phyloP scores from a whole-genome alignment of 805 yeast genomes.

The Millerago galiae region DNA sequence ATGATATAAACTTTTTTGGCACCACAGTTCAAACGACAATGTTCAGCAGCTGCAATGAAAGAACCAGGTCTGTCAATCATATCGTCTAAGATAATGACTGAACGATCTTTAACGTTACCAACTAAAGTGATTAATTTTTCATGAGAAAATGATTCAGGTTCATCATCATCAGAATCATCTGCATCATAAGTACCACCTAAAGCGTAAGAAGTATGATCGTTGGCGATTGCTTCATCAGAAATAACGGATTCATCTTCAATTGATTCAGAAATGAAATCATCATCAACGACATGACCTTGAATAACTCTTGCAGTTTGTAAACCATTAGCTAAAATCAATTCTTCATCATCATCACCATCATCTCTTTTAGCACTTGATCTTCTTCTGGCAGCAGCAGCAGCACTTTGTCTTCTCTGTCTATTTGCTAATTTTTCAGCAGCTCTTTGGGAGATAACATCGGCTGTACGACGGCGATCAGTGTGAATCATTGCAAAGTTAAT shows the following conservation, averaged over 20 bases:
- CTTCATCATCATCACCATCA: constrained; percentile 50
- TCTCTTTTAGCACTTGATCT: constrained; percentile 40
- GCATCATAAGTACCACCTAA: constrained; percentile 80
- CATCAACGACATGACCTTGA: constrained; percentile 95
- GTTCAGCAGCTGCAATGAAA: constrained; percentile 97
- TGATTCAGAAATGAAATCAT: constrained; percentile 47
- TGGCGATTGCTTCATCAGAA: constrained; percentile 22
- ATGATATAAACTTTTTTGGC: constrained; percentile 85
- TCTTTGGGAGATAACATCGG: constrained; percentile 47
- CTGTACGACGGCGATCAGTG: constrained; percentile 90
- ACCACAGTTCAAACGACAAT: constrained; percentile 91
- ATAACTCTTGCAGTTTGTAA: constrained; percentile 95
- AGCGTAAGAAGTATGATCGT: constrained; percentile 42
- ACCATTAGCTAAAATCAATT: constrained; percentile 65
- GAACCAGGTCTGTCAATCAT: constrained; percentile 95
- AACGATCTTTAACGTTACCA: constrained; percentile 88
- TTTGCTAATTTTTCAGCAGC: constrained; percentile 16
- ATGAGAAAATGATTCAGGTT: constrained; percentile 33
- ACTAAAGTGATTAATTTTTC: constrained; percentile 94
- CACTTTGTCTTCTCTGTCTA: constrained; percentile 39
- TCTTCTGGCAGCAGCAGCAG: constrained; percentile 34
- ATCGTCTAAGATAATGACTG: constrained; percentile 93
- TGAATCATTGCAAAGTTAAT: constrained; percentile 98
- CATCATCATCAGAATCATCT: constrained; percentile 80
- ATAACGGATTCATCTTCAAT: constrained; percentile 27